Evolutionary conservation across 164 flowering plant genomes (phyloP).

Genomic region (Echeveria elegans): DNA sequence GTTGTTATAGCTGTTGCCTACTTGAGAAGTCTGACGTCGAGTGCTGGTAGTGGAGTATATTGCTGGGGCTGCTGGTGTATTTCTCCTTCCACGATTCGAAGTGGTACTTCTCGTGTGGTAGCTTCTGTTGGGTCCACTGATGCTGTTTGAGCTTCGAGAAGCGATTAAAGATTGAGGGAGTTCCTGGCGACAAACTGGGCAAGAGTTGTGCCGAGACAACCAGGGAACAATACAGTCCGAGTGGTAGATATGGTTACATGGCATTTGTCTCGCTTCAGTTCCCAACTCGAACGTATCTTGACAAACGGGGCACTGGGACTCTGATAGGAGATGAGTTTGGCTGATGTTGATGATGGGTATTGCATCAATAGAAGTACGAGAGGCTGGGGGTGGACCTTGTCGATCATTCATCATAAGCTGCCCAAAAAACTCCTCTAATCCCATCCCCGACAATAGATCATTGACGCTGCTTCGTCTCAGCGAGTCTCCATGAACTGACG

Average conservation of each 20-base stretch:
- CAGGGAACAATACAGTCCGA: constrained; percentile 40
- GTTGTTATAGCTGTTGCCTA: constrained; percentile 11
- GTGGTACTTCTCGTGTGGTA: constrained; percentile 10
- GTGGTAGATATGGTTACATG: constrained; percentile 38
- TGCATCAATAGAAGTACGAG: constrained; percentile 32
- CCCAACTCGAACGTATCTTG: constrained; percentile 34
- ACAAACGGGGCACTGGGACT: constrained; percentile 41
- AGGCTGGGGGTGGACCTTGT: constrained; percentile 37
- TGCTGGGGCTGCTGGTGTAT: constrained; percentile 18
- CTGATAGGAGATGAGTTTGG: constrained; percentile 27
- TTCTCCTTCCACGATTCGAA: constrained; percentile 22
- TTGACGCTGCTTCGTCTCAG: constrained; percentile 14
- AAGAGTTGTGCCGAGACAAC: constrained; percentile 35
- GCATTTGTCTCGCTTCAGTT: constrained; percentile 33
- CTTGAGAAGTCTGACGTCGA: constrained; percentile 1
- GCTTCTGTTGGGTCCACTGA: constrained; percentile 9
- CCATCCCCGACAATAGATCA: constrained; percentile 26
- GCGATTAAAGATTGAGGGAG: constrained; percentile 19
- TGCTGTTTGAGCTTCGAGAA: constrained; percentile 9
- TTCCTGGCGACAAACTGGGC: constrained; percentile 44
- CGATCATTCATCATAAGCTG: constrained; percentile 29
- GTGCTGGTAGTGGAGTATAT: constrained; percentile 25
- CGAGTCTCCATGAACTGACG: constrained; percentile 19
- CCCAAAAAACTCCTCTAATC: constrained; percentile 32
- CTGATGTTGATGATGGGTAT: constrained; percentile 32